phyloP scores from a whole-genome alignment of 495 filamentous ascomycete genomes.

The Penicillium silybi region DNA sequence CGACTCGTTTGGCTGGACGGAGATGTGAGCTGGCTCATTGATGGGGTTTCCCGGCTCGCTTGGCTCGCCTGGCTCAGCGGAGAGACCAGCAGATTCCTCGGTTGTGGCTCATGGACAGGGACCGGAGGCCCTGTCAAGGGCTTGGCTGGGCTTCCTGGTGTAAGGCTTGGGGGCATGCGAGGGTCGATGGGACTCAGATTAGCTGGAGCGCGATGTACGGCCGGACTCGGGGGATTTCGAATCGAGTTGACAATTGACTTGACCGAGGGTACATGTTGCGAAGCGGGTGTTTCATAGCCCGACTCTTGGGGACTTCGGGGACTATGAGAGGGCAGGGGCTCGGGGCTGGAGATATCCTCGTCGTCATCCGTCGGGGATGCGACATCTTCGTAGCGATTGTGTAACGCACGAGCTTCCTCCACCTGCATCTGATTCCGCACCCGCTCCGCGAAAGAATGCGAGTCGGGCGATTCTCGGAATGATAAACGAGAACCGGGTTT shows the following conservation, averaged over 20 bases:
- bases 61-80: background rate
- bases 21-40: constrained; percentile 7
- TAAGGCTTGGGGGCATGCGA: constrained; percentile 20
- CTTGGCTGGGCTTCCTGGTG: constrained; percentile 18
- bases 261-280: constrained; percentile 15
- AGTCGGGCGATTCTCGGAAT: constrained; percentile 39
- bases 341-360: constrained; percentile 17
- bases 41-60: background rate
- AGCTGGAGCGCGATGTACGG: constrained; percentile 4
- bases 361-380: constrained; percentile 24
- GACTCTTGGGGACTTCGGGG: constrained; percentile 23
- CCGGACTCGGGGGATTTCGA: constrained; percentile 19
- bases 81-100: background rate
- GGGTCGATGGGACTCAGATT: constrained; percentile 24
- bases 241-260: constrained; percentile 28
- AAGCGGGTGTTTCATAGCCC: constrained; percentile 27
- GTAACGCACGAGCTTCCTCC: constrained; percentile 67
- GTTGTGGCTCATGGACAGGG: constrained; percentile 1
- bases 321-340: constrained; percentile 19
- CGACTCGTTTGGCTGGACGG: constrained; percentile 19
- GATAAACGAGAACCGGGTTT: constrained; percentile 38
- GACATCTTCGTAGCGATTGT: constrained; percentile 38
- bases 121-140: constrained; percentile 13
- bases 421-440: constrained; percentile 68
- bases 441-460: constrained; percentile 48